phyloP scores from a whole-genome alignment of 2,329 filamentous ascomycete genomes.

The Ascochyta lentis region DNA sequence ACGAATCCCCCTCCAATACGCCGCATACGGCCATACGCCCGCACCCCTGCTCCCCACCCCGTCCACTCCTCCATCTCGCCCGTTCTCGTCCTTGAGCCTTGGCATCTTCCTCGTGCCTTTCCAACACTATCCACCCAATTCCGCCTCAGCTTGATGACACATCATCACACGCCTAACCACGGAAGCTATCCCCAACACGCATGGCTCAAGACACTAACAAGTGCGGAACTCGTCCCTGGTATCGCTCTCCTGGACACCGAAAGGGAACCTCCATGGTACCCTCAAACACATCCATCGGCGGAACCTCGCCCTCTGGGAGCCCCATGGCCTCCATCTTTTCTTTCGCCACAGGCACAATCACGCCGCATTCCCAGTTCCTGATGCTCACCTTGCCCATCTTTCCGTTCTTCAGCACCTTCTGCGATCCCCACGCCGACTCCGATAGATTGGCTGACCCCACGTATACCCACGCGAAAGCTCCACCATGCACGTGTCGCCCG shows the following conservation, averaged over 20 bases:
- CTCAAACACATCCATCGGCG: slow-evolving; percentile 59
- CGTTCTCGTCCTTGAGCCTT: neutral
- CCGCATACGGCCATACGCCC: too few relatives aligned
- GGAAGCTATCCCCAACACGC: too few relatives aligned
- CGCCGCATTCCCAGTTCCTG: slow-evolving; percentile 95
- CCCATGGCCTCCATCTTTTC: slow-evolving; percentile 21
- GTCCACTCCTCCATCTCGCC: neutral
- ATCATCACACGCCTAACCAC: too few relatives aligned
- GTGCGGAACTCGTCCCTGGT: slow-evolving; percentile 45
- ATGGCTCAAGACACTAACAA: neutral
- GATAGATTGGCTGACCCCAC: slow-evolving; percentile 91
- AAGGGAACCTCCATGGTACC: slow-evolving; percentile 69
- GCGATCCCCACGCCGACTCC: slow-evolving; percentile 89
- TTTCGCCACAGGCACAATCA: slow-evolving; percentile 69
- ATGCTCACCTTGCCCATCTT: slow-evolving; percentile 73
- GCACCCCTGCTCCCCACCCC: too few relatives aligned
- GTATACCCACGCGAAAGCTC: slow-evolving; percentile 74
- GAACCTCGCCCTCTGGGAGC: slow-evolving; percentile 21
- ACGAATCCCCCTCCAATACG: neutral
- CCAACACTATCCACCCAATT: too few relatives aligned
- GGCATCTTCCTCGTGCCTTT: too few relatives aligned
- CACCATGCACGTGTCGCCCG: slow-evolving; percentile 35
- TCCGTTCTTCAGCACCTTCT: slow-evolving; percentile 72
- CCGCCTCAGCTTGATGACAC: too few relatives aligned
- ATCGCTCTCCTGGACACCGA: slow-evolving; percentile 62